Evolutionary conservation across 352 stramenopile genomes (phyloP).

Genomic region (Globisporangium ultimum): DNA sequence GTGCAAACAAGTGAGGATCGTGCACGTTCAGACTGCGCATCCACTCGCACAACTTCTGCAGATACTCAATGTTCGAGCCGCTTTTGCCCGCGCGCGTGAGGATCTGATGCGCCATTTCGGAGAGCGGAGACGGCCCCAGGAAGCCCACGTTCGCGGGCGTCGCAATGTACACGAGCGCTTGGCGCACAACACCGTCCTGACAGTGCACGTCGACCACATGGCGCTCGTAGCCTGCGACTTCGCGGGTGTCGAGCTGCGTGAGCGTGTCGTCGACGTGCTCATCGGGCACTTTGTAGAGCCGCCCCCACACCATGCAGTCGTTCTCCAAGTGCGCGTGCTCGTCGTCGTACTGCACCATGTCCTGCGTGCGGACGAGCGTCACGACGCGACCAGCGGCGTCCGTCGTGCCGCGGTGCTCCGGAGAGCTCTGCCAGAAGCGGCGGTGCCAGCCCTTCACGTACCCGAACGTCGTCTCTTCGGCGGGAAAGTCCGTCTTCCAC

Average conservation of each 20-base stretch:
- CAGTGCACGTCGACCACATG: slow-evolving; percentile 75
- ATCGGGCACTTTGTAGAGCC: slow-evolving; percentile 81
- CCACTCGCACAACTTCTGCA: slow-evolving; percentile 76
- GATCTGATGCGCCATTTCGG: slow-evolving; percentile 81
- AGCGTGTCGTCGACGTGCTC: slow-evolving; percentile 73
- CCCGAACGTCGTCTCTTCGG: slow-evolving; percentile 26
- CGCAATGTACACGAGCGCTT: slow-evolving; percentile 82
- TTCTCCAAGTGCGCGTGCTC: slow-evolving; percentile 54
- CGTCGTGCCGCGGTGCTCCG: slow-evolving; percentile 80
- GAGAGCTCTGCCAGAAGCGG: slow-evolving; percentile 88
- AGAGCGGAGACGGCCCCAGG: slow-evolving; percentile 57
- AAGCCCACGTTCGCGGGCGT: slow-evolving; percentile 84
- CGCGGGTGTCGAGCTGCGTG: slow-evolving; percentile 78
- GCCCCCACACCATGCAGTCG: slow-evolving; percentile 77
- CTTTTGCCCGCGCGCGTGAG: slow-evolving; percentile 61
- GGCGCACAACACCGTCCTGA: slow-evolving; percentile 56
- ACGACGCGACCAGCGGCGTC: slow-evolving; percentile 79
- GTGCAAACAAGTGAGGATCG: slow-evolving; percentile 68
- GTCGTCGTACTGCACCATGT: slow-evolving; percentile 75
- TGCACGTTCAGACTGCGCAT: slow-evolving; percentile 72
- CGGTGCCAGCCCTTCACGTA: slow-evolving; percentile 83
- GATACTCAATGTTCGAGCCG: slow-evolving; percentile 83
- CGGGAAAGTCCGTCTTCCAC: slow-evolving; percentile 30
- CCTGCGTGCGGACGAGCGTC: slow-evolving; percentile 76
- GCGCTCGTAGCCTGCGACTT: slow-evolving; percentile 76